Base-by-base conservation (phyloP, 768 basidiomycete species). In the Lactarius sanguifluus region DNA sequence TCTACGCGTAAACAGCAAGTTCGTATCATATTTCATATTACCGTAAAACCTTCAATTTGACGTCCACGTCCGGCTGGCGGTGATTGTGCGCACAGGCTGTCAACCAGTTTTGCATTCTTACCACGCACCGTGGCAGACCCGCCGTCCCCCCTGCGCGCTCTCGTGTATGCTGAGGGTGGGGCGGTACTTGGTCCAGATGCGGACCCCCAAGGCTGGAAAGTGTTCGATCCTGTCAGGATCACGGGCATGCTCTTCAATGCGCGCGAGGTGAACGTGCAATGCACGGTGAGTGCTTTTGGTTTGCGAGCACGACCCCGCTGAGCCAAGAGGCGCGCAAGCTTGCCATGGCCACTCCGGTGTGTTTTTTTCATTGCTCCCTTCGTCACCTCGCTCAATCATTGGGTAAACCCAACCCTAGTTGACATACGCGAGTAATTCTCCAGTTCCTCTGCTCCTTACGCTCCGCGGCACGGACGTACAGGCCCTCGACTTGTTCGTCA, bases 1-100 rank as follows among this genome's bases (percentile, higher is more conserved):
- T 20, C 73, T 87, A 64, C 81, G 77, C 69, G 79, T 81, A 3
- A 81, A 86, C 70, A 80, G 83, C 64, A 80, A 76, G 86, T 86
- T 65, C 34, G 76, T 71, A 13, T 20, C 50, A 5, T 5, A 6
- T 20, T 61, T 47, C 45, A 45, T 45, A 15, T 55, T 55, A 30
- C 52, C 25, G 18, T 54, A 16, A 32, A 28, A 15, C 28, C 34
- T 38, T 36, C 43, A 18, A 40, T 0, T 40, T 40, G 15, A 40
- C 15, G 38, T 40, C 38, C 13, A 40, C 38, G 38, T 40, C 18
- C 20, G 50, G 28, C 18, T 52, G 64, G 52, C 41, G 32, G 59
- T 18, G 43, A 43, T 47, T 30, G 23, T 56, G 54, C 43, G 54
- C 59, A 25, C 61, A 79, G 80, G 52, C 67, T 81, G 57, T 57